Base-by-base conservation (phyloP, 805 yeast species). In the Ogataea haglerorum region DNA sequence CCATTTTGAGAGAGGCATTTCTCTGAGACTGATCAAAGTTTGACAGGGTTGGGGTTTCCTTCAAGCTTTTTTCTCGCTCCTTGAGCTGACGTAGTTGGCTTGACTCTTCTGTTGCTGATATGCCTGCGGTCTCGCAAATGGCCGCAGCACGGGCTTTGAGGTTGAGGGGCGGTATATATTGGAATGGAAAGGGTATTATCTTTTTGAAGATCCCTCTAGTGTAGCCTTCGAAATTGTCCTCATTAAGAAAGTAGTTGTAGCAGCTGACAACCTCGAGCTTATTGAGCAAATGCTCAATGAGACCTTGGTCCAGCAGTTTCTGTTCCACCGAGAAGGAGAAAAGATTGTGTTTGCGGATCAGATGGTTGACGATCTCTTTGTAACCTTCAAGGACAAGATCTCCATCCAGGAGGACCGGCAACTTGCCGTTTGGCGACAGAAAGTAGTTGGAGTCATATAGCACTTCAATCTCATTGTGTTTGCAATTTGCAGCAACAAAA, bases 111-210 rank as follows among this genome's bases (percentile, higher is more conserved):
- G 40, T 30, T 52, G 61, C 54, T 1, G 60, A 52, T 17, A 69
- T 47, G 0, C 73, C 73, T 13, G 54, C 43, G 10, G 51, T 45
- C 10, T 51, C 42, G 48, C 72, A 68, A 4, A 54, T 45, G 23
- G 51, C 47, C 24, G 55, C 36, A 1, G 72, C 72, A 5, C 42
- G 38, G 0, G 53, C 34, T 49, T 69, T 69, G 42, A 68, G 67
- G 30, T 61, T 64, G 27, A 77, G 47, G 1, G 90, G 89, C 16
- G 82, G 78, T 45, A 75, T 76, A 56, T 82, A 83, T 73, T 82
- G 85, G 75, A 82, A 72, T 8, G 90, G 91, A 63, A 83, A 84
- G 6, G 85, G 82, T 14, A 82, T 59, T 41, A 76, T 70, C 4
- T 64, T 50, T 31, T 69, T 64, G 54, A 81, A 81, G 13, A 73